Evolutionary conservation across 495 filamentous ascomycete species (phyloP).

Genomic region (Hypomontagnella submonticulosa): DNA sequence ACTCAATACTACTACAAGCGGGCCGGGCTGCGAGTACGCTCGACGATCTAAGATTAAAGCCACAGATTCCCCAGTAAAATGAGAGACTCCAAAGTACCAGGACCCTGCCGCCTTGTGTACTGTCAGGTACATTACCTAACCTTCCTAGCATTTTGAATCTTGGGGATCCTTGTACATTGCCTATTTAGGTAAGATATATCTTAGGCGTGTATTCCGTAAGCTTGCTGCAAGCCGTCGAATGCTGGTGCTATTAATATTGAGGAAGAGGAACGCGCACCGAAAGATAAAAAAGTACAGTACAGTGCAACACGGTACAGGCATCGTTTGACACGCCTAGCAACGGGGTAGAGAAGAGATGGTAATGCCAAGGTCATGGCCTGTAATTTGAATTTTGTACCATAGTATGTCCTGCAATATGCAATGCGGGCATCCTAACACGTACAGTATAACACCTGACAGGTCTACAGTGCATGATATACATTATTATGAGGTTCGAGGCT

Average conservation of each 20-base stretch:
- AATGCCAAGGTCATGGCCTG: slow-evolving; percentile 33
- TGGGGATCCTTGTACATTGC: slow-evolving; percentile 8
- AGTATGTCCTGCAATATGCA: slow-evolving; percentile 42
- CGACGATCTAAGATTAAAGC: slow-evolving; percentile 44
- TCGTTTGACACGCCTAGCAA: slow-evolving; percentile 22
- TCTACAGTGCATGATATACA: slow-evolving; percentile 31
- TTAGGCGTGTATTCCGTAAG: too few relatives aligned
- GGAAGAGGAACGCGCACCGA: slow-evolving; percentile 17
- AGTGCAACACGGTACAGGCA: slow-evolving; percentile 20
- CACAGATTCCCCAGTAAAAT: slow-evolving; percentile 46
- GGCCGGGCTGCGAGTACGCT: slow-evolving; percentile 26
- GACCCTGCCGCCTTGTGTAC: neutral
- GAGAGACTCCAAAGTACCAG: slow-evolving; percentile 8
- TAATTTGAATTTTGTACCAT: slow-evolving; percentile 14
- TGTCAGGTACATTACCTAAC: slow-evolving; percentile 12
- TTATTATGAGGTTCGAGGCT: slow-evolving; percentile 28
- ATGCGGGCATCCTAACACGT: slow-evolving; percentile 38
- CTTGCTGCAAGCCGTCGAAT: too few relatives aligned
- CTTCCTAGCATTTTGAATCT: neutral
- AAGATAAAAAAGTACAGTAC: slow-evolving; percentile 3
- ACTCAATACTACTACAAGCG: slow-evolving; percentile 23
- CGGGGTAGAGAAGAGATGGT: slow-evolving; percentile 19
- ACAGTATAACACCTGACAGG: slow-evolving; percentile 17
- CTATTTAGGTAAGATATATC: neutral
- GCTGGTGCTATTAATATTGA: too few relatives aligned